A percentile compares a stretch with the other conserved stretches of the same genome.
Conservation (phyloP, 2,329 filamentous ascomycete genomes). For the Claviceps sp. region DNA sequence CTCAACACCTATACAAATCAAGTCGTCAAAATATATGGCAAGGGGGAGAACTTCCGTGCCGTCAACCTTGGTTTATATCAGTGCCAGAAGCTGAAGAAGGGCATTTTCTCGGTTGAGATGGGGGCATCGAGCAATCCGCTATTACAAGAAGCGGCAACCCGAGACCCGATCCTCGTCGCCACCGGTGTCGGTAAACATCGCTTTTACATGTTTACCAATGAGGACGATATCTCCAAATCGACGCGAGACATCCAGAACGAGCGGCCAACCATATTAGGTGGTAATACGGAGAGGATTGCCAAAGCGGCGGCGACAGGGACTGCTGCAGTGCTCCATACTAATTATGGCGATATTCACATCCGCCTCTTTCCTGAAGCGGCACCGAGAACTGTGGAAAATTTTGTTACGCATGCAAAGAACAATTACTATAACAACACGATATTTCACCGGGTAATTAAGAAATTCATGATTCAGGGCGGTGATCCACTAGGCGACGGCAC, state of each 20-base stretch:
- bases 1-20: slow-evolving; percentile 92
- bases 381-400: slow-evolving; percentile 93
- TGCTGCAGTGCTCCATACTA: slow-evolving; percentile 79
- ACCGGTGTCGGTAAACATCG: slow-evolving; percentile 79
- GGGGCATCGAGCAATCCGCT: slow-evolving; percentile 89
- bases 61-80: slow-evolving; percentile 82
- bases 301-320: slow-evolving; percentile 62
- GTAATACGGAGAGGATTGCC: slow-evolving; percentile 35
- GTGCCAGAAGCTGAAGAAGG: slow-evolving; percentile 88
- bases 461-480: slow-evolving; percentile 98
- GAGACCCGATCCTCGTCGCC: slow-evolving; percentile 76
- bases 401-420: slow-evolving; percentile 76
- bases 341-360: slow-evolving; percentile 84
- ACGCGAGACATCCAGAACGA: slow-evolving; percentile 91
- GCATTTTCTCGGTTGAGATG: slow-evolving; percentile 89
- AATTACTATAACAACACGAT: slow-evolving; percentile 97
- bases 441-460: slow-evolving; percentile 92
- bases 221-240: slow-evolving; percentile 68
- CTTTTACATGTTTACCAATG: slow-evolving; percentile 98
- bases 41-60: slow-evolving; percentile 76
- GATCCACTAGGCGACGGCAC: slow-evolving; percentile 87
- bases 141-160: slow-evolving; percentile 76
- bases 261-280: slow-evolving; percentile 57
- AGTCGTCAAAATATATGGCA: slow-evolving; percentile 78
- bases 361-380: slow-evolving; percentile 87